Evolutionary conservation across 129 eudicot species (phyloP), one percentile per base, ranked within the genome.

Genomic region (Ambrosia trifida): DNA sequence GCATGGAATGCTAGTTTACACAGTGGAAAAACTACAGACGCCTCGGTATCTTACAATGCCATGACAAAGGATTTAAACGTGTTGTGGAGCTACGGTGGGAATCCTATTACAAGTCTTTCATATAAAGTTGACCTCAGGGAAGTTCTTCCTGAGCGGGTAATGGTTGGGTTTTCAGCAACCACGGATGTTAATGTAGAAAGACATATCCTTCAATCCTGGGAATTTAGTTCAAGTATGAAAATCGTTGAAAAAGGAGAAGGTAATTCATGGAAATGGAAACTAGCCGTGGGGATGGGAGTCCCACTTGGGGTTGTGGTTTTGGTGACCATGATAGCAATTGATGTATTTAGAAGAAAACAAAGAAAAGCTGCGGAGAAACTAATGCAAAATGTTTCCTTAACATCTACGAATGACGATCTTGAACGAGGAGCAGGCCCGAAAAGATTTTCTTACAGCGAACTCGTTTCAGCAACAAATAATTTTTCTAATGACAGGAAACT

Each of bases 401-500:
- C 74, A 1, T 24, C 75, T 5, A 77, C 78, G 11, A 82, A 82
- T 43, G 79, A 83, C 36, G 90, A 83, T 49, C 62, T 88, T 9
- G 88, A 86, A 66, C 67, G 68, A 68, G 85, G 77, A 36, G 80
- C 79, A n/a, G 88, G 88, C 30, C 86, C 88, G 0, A 81, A 47
- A 41, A 76, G 78, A 62, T 86, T 83, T 69, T 67, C 81, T 2
- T 81, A 83, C 77, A 44, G 28, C 20, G 84, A 83, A 53, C 83
- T 86, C 30, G 72, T 60, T 66, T 33, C 52, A 43, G 84, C 88
- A n/a, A 86, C 88, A 30, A 72, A 75, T 56, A 81, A 83, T 49
- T 86, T 86, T 75, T 53, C 82, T 1, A 47, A 59, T 14, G 79
- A 78, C 19, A 18, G 80, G 5, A 83, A 86, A 76, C 47, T 86